These are phyloP conservation scores for Heritiera fomes DNA, from an alignment of 345 rosid genomes.

Conservation along the genomic window DNA sequence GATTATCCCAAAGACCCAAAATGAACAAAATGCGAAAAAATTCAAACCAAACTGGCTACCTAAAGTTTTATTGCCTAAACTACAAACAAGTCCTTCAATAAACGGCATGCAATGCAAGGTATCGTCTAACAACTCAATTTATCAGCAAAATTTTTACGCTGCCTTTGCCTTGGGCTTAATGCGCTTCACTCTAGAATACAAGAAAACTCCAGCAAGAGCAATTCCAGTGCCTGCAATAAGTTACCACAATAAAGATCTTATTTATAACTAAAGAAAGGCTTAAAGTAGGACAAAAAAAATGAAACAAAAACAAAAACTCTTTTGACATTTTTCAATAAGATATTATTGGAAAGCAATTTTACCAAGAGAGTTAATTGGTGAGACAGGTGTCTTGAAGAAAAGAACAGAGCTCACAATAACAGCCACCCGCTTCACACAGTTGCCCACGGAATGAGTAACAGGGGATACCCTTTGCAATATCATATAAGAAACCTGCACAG, in stretches of 20 bases:
- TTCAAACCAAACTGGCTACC: too few relatives aligned
- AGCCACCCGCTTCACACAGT: constrained; percentile 98
- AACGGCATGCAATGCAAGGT: too few relatives aligned
- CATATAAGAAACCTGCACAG: constrained; percentile 88
- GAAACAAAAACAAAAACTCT: background rate
- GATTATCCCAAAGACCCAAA: background rate
- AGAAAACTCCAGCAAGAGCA: constrained; percentile 92
- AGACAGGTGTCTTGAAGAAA: constrained; percentile 88
- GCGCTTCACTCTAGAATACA: constrained; percentile 94
- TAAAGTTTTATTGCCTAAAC: too few relatives aligned
- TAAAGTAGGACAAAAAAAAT: background rate
- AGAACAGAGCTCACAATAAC: constrained; percentile 97
- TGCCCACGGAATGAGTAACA: constrained; percentile 96
- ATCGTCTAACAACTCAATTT: background rate
- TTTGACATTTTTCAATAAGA: background rate
- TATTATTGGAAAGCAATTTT: constrained; percentile 23
- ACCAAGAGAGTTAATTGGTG: constrained; percentile 83
- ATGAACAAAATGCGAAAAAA: too few relatives aligned
- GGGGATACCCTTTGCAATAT: constrained; percentile 96
- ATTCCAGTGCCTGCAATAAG: constrained; percentile 76
- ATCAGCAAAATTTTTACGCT: constrained; percentile 41
- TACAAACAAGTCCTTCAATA: background rate
- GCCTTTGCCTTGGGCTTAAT: constrained; percentile 84
- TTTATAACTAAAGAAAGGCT: background rate
- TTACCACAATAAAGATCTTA: background rate